Base-by-base conservation (phyloP, 1,284 basidiomycete species). In the Trichosporon sp. region DNA sequence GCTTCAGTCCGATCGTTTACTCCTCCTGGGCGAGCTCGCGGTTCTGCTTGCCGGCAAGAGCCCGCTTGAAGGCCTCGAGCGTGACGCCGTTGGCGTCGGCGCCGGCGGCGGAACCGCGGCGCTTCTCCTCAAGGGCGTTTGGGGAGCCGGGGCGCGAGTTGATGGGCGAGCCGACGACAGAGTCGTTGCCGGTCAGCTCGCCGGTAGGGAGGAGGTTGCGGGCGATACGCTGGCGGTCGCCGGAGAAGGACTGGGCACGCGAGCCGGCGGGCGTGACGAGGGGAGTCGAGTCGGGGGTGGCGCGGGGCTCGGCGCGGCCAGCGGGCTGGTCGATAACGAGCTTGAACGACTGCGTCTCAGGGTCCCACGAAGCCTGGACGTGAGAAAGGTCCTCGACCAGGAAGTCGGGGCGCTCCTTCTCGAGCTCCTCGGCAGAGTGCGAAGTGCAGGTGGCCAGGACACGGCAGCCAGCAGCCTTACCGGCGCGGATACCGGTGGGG, bases 361-460 rank as follows among this genome's bases (percentile, higher is more conserved):
- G 66, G 73, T 81, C 77, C 83, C 83, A 85, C 31, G 75, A 71
- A 37, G 80, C 83, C n/a, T 70, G 66, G 70, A 85, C 81, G 76
- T 84, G 77, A 8, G 79, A 80, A 31, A 85, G 78, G 71, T 84
- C 81, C 69, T 83, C 80, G 70, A 85, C 83, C 37, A 85, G 78
- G 78, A 84, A 85, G 74, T 85, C 84, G 69, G 84, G 84, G 77
- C 81, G 76, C 74, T 84, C 83, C 72, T 79, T 80, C 72, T 85
- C 83, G 71, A 85, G 79, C 66, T 80, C 78, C 67, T 80, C 83
- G 68, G 79, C 76, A 31, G 81, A 79, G 76, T 86, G 85, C 0
- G 81, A 83, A 1, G 85, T 86, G 75, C 83, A 84, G 56, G 84
- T 84, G 26, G 85, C 84, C 37, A 85, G 76, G 31, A 86, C 85